Evolutionary conservation across 768 basidiomycete genomes (phyloP).

Genomic region (Neoboletus brunneissimus): DNA sequence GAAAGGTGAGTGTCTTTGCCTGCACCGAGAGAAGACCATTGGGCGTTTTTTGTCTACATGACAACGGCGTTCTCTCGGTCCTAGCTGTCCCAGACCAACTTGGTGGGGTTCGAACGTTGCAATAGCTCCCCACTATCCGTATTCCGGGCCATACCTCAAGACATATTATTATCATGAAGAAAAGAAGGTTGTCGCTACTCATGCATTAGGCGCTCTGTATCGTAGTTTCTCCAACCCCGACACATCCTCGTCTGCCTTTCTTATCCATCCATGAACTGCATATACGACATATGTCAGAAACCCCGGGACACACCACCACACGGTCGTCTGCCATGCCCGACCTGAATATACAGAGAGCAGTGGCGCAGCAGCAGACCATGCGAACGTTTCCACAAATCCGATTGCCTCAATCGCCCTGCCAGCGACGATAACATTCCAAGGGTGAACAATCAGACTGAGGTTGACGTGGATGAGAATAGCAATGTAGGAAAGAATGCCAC

Average conservation of each 20-base stretch:
- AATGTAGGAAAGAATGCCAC: slow-evolving; percentile 44
- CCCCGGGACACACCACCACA: slow-evolving; percentile 51
- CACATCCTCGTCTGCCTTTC: slow-evolving; percentile 45
- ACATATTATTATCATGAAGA: background rate
- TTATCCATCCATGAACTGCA: slow-evolving; percentile 43
- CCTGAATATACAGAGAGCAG: slow-evolving; percentile 46
- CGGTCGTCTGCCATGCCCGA: slow-evolving; percentile 50
- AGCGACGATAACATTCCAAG: slow-evolving; percentile 30
- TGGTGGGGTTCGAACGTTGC: no score
- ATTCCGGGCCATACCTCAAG: background rate
- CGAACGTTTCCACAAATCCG: slow-evolving; percentile 32
- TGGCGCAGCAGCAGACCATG: slow-evolving; percentile 47
- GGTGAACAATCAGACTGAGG: slow-evolving; percentile 43
- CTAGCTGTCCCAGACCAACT: no score
- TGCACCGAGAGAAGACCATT: background rate
- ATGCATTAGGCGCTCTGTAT: slow-evolving; percentile 57
- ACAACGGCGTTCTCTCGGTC: no score
- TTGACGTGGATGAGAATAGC: slow-evolving; percentile 52
- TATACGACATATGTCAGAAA: slow-evolving; percentile 45
- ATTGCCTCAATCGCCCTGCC: slow-evolving; percentile 31
- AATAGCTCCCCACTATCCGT: no score
- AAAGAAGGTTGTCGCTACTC: slow-evolving; percentile 5
- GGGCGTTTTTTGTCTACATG: no score
- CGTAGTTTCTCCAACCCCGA: slow-evolving; percentile 50
- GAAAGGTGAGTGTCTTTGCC: background rate